Evolutionary conservation across 495 filamentous ascomycete species (phyloP), one percentile per base, ranked within the genome.

Genomic region (Hyaloscypha bicolor): DNA sequence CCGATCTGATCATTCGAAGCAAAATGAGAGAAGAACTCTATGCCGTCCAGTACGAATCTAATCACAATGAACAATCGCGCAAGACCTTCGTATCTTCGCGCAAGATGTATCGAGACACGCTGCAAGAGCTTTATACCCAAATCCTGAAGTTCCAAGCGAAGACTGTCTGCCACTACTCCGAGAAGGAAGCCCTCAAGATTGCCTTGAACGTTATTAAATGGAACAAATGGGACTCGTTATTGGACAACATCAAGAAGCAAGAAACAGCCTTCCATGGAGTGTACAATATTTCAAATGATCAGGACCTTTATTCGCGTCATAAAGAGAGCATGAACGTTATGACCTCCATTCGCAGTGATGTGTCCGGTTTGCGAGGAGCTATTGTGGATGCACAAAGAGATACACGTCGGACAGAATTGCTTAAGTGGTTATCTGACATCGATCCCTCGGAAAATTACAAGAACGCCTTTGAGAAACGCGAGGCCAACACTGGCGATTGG

Each of bases 401-500:
- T 25, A 12, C 14, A 12, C 11, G 42, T 14, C 32, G 67, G 2
- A 4, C 9, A n/a, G 48, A 56, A 19, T 42, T 72, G 5, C 60
- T 72, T 3, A 42, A 39, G 2, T 78, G 74, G 75, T 58, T 77
- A 3, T 65, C 55, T 5, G 55, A 62, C 16, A 60, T 69, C 4
- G 73, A 76, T 62, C 37, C 74, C 9, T 76, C 72, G 5, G 25
- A 66, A 33, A 66, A 74, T 61, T 59, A 72, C 63, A 72, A 71
- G 37, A 45, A 61, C 33, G 63, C 73, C 33, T 8, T 60, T 9
- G 21, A 59, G 5, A 45, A 60, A n/a, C 71, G 57, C 25, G 16
- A 66, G 22, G 19, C 33, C 6, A 48, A 42, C 4, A 77, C 77
- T 9, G 75, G 76, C 3, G 33, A 60, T 14, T 80, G 78, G 78